Base-by-base conservation (phyloP, 2,329 filamentous ascomycete genomes). In the Trichoderma koningiopsis region DNA sequence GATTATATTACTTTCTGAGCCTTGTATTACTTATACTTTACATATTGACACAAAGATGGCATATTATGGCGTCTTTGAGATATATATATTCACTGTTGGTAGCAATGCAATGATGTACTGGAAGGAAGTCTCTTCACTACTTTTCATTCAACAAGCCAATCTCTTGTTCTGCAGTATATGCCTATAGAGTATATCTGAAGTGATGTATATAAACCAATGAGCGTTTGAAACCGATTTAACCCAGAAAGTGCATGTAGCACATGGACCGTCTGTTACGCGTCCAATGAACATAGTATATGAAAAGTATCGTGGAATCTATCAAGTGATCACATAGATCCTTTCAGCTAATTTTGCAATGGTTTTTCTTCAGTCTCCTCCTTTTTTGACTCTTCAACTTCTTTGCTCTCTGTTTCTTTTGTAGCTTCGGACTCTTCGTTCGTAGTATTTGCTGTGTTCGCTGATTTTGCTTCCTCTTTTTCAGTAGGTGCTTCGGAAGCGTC, bases 301-400 rank as follows among this genome's bases (percentile, higher is more conserved):
- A 56, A 47, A 64, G 5, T 19, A 35, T 52, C 60, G 35, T 40
- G 61, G 3, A 65, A 43, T 64, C 63, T 47, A 66, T 57, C 27
- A 10, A 11, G 35, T 57, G 27, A 57, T 57, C 19, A 66, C 19
- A 24, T 56, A 43, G 4, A 33, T 47, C 31, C 4, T 33, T 31
- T 35, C 11, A 14, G 4, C 47, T 2, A 47, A 5, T 58, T 40
- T 27, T 52, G 40, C 43, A 59, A 13, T 22, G 37, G 29, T 29
- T 67, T 52, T 10, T 59, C 40, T 59, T 29, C 40, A 27, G 14
- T 35, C 2, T 59, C 63, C 31, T 52, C 11, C 37, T 52, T 16
- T 22, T 57, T 52, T 52, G 40, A 22, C 27, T 49, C 63, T 59
- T 49, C 40, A 49, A 22, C 16, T 0, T 31, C 55, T 67, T 67